Evolutionary conservation across 768 basidiomycete species (phyloP).

Genomic region (Lactifluus echinatus): DNA sequence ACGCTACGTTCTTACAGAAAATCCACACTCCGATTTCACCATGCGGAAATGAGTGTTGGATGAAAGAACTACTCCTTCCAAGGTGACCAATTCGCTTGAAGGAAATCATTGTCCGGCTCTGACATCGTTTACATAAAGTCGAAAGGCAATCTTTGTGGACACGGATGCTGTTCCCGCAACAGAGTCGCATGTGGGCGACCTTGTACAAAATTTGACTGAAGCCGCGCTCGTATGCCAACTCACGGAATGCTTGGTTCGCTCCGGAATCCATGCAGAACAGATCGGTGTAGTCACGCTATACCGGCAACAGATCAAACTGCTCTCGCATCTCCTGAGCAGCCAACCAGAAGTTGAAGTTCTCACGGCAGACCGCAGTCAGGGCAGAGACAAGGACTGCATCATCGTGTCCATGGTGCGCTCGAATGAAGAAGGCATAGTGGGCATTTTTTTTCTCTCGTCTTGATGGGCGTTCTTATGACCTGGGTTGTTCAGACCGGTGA

Average conservation of each 20-base stretch:
- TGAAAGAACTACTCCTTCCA: constrained; percentile 52
- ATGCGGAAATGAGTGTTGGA: constrained; percentile 52
- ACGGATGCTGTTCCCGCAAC: constrained; percentile 74
- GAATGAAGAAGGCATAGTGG: constrained; percentile 66
- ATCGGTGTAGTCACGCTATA: constrained; percentile 90
- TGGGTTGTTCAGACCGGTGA: constrained; percentile 63
- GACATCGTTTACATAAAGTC: constrained; percentile 36
- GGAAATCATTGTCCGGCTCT: not conserved
- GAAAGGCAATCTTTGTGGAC: constrained; percentile 88
- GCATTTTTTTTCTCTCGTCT: constrained; percentile 24
- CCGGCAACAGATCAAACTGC: constrained; percentile 89
- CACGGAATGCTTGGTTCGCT: constrained; percentile 49
- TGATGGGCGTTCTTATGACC: not conserved
- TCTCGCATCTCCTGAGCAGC: constrained; percentile 53
- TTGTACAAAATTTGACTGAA: constrained; percentile 85
- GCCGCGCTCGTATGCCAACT: constrained; percentile 62
- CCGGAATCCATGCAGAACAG: constrained; percentile 59
- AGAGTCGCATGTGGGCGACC: constrained; percentile 78
- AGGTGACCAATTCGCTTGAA: constrained; percentile 37
- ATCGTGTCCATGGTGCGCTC: constrained; percentile 89
- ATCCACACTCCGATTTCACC: constrained; percentile 36
- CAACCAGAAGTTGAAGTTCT: constrained; percentile 66
- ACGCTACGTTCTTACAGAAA: constrained; percentile 33
- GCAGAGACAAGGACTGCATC: constrained; percentile 92
- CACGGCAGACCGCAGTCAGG: constrained; percentile 91